Conservation (phyloP, 805 yeast species). For the Yarrowia hollandica region DNA sequence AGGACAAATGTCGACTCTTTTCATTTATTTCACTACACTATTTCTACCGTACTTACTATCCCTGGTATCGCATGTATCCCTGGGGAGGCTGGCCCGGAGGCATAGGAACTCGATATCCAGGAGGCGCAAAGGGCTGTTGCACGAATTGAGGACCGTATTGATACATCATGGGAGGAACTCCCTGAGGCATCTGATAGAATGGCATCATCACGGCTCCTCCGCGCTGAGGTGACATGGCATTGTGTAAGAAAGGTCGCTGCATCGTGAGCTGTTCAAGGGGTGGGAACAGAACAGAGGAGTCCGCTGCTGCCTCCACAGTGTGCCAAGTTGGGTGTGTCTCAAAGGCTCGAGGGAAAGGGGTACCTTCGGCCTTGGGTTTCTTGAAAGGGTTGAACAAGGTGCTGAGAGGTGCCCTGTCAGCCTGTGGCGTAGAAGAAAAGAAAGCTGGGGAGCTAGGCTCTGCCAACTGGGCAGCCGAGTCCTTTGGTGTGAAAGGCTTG, state of each 20-base stretch:
- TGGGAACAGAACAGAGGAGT: slow-evolving; percentile 22
- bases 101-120: slow-evolving; percentile 24
- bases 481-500: slow-evolving; percentile 47
- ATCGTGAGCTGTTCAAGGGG: slow-evolving; percentile 15
- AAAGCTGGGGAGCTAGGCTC: slow-evolving; percentile 18
- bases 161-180: slow-evolving; percentile 27
- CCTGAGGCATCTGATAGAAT: slow-evolving; percentile 25
- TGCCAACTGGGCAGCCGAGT: slow-evolving; percentile 6
- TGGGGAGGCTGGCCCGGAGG: slow-evolving; percentile 26
- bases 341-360: slow-evolving; percentile 26
- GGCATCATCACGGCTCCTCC: slow-evolving; percentile 29
- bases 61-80: slow-evolving; percentile 28
- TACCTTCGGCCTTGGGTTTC: slow-evolving; percentile 15
- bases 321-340: slow-evolving; percentile 29
- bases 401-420: slow-evolving; percentile 7
- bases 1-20: slow-evolving; percentile 2
- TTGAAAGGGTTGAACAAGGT: slow-evolving; percentile 23
- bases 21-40: slow-evolving; percentile 9
- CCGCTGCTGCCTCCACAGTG: slow-evolving; percentile 17
- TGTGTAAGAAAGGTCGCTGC: slow-evolving; percentile 26
- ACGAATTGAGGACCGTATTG: slow-evolving; percentile 27
- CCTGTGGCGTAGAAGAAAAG: neutral
- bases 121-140: slow-evolving; percentile 25
- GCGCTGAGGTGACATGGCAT: slow-evolving; percentile 28
- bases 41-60: too few relatives aligned